These are phyloP conservation scores for Phytophthora pini DNA, from an alignment of 352 stramenopile genomes.

Conservation along the genomic window DNA sequence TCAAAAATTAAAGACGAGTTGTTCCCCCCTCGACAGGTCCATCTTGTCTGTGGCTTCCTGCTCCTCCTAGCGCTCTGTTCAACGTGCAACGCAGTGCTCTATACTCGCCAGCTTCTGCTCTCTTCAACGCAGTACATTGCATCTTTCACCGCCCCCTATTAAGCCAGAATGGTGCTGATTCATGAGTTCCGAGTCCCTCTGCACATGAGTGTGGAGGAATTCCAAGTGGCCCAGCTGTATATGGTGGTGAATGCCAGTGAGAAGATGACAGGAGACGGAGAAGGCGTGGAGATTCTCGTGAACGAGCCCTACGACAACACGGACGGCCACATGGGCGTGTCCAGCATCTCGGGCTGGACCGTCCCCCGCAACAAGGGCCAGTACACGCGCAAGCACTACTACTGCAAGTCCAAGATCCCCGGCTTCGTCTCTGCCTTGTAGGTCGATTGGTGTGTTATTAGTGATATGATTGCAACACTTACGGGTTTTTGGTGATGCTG, in stretches of 20 bases:
- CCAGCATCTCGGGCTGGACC: constrained; percentile 73
- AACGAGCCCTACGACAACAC: constrained; percentile 90
- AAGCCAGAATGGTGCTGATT: constrained; percentile 71
- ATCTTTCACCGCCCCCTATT: constrained; percentile 1
- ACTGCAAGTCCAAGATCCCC: constrained; percentile 87
- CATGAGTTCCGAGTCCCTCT: constrained; percentile 89
- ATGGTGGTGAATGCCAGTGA: constrained; percentile 90
- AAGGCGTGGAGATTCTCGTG: constrained; percentile 88
- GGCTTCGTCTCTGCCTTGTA: constrained; percentile 85
- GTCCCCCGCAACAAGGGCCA: constrained; percentile 84
- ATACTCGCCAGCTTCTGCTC: not conserved
- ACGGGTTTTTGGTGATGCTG: constrained; percentile 7
- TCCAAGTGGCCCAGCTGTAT: constrained; percentile 87
- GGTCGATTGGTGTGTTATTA: constrained; percentile 4
- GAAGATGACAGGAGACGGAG: constrained; percentile 83
- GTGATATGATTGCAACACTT: not conserved
- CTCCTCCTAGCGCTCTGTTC: not conserved
- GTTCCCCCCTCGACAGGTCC: not conserved
- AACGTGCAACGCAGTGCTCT: constrained; percentile 11
- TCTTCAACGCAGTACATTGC: constrained; percentile 11
- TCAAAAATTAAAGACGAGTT: constrained; percentile 3
- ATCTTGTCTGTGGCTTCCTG: constrained; percentile 2
- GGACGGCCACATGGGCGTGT: constrained; percentile 78
- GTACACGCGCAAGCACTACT: constrained; percentile 92
- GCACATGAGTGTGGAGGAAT: constrained; percentile 88